phyloP scores from a whole-genome alignment of 306 rosid species.

The Ormosia emarginata region DNA sequence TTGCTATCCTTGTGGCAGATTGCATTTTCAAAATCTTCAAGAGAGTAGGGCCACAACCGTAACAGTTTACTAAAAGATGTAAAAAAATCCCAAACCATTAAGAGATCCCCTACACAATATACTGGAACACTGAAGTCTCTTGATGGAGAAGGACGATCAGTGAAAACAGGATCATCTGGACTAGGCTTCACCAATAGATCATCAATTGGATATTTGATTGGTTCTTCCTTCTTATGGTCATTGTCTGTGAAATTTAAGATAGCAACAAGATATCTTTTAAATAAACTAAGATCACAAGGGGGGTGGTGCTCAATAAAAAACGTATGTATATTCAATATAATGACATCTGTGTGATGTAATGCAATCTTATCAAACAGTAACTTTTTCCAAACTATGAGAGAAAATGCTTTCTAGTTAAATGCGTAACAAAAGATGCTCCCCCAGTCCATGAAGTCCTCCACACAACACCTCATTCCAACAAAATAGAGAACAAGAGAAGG shows the following conservation, averaged over 20 bases:
- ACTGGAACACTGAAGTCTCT: conserved; percentile 76
- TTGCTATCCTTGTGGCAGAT: conserved; percentile 76
- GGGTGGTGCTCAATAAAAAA: background rate
- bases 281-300: conserved; percentile 16
- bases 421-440: background rate
- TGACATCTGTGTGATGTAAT: background rate
- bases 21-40: conserved; percentile 87
- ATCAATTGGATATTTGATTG: conserved; percentile 86
- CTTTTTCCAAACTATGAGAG: background rate
- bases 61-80: conserved; percentile 65
- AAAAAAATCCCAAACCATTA: conserved; percentile 94
- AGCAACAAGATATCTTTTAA: background rate
- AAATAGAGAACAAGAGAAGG: background rate
- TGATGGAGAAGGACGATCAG: conserved; percentile 66
- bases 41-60: conserved; percentile 70
- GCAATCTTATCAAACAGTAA: background rate
- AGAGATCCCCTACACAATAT: conserved; percentile 72
- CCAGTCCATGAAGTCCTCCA: background rate
- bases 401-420: conserved; percentile 2
- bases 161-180: conserved; percentile 71
- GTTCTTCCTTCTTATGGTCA: conserved; percentile 39
- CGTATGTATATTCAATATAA: background rate
- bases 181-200: conserved; percentile 83
- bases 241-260: conserved; percentile 43
- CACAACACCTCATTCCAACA: background rate